These are phyloP conservation scores for Salmacisia buchloeana DNA, from an alignment of 1,284 basidiomycete species.

Conservation along the genomic window DNA sequence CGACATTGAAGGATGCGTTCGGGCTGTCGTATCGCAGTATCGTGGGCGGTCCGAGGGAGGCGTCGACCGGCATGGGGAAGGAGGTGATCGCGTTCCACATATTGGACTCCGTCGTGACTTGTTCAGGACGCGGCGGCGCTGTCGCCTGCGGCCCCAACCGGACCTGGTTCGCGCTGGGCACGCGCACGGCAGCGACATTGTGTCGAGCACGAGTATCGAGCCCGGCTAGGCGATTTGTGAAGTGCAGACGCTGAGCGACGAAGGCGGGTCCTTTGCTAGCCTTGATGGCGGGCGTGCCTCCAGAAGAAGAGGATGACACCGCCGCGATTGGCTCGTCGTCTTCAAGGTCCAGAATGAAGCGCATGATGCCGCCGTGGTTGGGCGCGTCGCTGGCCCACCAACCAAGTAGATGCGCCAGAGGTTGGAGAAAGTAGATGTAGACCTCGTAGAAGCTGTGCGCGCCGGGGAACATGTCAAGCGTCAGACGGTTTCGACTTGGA, in stretches of 20 bases:
- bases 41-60: background rate
- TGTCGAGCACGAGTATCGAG: conserved; percentile 18
- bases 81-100: background rate
- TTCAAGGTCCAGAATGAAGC: conserved; percentile 20
- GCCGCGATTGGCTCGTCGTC: background rate
- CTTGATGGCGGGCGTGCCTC: no score
- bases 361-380: conserved; percentile 24
- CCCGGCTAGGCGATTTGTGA: conserved; percentile 25
- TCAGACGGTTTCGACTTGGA: background rate
- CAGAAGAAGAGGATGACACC: no score
- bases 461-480: conserved; percentile 14
- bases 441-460: conserved; percentile 22
- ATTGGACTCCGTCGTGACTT: background rate
- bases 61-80: background rate
- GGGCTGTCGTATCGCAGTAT: background rate
- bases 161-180: background rate
- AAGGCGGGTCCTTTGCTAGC: conserved; percentile 14
- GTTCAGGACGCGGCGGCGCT: background rate
- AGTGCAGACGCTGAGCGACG: conserved; percentile 24
- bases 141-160: background rate
- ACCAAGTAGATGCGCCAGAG: conserved; percentile 20
- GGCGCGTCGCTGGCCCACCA: conserved; percentile 31
- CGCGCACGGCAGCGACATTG: background rate
- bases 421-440: conserved; percentile 19
- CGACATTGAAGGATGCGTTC: background rate